Conservation (phyloP, 768 basidiomycete genomes). For the Thelephora aurantiotincta region DNA sequence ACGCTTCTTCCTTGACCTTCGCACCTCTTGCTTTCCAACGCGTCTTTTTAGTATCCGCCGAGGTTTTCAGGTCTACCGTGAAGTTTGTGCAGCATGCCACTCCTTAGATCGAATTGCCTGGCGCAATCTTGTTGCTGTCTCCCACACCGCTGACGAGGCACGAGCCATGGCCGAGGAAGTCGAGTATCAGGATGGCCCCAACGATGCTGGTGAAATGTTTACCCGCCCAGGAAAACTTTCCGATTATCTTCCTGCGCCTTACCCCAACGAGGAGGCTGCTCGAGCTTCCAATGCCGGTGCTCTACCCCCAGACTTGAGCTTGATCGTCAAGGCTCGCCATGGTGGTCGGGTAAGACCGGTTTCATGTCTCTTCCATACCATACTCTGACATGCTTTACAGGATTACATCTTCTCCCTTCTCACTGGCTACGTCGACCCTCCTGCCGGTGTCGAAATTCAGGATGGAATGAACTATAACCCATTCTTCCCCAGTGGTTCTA, state of each 20-base stretch:
- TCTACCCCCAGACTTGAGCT: constrained; percentile 89
- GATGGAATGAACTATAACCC: constrained; percentile 99
- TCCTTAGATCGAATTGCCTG: constrained; percentile 98
- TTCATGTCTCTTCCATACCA: not conserved
- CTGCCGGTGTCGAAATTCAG: constrained; percentile 86
- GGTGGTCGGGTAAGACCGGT: constrained; percentile 69
- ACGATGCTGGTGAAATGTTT: constrained; percentile 96
- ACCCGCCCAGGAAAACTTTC: constrained; percentile 95
- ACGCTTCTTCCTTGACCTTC: constrained; percentile 17
- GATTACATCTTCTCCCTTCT: constrained; percentile 96
- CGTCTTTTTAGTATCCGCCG: constrained; percentile 63
- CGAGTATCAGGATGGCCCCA: constrained; percentile 93
- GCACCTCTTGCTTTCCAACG: constrained; percentile 1
- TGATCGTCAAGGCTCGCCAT: constrained; percentile 97
- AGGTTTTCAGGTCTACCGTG: constrained; percentile 95
- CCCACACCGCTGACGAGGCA: constrained; percentile 85
- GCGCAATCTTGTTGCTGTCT: constrained; percentile 98
- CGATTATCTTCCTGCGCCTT: constrained; percentile 90
- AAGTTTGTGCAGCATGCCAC: constrained; percentile 98
- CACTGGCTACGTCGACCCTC: constrained; percentile 94
- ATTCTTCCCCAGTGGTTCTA: constrained; percentile 97
- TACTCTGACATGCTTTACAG: constrained; percentile 22
- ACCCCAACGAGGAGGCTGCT: constrained; percentile 96
- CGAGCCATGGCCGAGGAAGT: constrained; percentile 91
- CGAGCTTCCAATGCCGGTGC: constrained; percentile 90